These are phyloP conservation scores for Vigna hirtella DNA, from an alignment of 306 rosid species.

Conservation along the genomic window DNA sequence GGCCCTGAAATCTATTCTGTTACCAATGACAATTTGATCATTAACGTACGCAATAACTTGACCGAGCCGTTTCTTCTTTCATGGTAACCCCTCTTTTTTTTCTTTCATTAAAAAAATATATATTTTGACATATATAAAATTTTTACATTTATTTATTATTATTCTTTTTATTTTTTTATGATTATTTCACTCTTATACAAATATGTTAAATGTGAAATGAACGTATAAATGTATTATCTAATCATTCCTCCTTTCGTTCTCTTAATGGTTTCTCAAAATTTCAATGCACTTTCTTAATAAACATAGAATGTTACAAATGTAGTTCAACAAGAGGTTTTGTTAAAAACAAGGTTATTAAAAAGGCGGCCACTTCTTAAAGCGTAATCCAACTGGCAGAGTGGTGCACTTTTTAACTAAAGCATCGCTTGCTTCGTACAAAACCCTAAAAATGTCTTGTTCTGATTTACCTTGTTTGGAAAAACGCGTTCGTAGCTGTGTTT, in stretches of 20 bases:
- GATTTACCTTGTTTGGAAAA: not conserved
- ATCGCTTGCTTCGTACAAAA: not conserved
- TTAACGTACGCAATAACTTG: conserved; percentile 76
- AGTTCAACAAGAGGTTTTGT: not conserved
- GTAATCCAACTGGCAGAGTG: conserved; percentile 12
- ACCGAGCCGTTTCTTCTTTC: conserved; percentile 86
- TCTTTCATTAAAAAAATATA: not conserved
- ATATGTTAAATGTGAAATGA: too few relatives aligned
- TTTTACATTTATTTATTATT: too few relatives aligned
- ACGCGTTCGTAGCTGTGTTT: too few relatives aligned
- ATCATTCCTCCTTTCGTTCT: too few relatives aligned
- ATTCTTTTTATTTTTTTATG: too few relatives aligned
- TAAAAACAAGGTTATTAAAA: not conserved
- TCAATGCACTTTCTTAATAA: not conserved
- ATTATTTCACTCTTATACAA: not conserved
- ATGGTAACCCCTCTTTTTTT: conserved; percentile 50
- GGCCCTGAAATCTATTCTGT: conserved; percentile 82
- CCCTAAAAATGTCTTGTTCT: not conserved
- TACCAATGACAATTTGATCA: conserved; percentile 85
- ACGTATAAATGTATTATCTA: too few relatives aligned
- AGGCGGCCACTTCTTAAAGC: not conserved
- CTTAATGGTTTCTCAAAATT: too few relatives aligned
- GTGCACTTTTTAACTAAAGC: not conserved
- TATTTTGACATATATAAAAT: too few relatives aligned
- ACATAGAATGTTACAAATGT: not conserved